A percentile compares a stretch with the other conserved stretches of the same genome.
Conservation (phyloP, 805 yeast species). For the Cyberlindnera euphorbiae region DNA sequence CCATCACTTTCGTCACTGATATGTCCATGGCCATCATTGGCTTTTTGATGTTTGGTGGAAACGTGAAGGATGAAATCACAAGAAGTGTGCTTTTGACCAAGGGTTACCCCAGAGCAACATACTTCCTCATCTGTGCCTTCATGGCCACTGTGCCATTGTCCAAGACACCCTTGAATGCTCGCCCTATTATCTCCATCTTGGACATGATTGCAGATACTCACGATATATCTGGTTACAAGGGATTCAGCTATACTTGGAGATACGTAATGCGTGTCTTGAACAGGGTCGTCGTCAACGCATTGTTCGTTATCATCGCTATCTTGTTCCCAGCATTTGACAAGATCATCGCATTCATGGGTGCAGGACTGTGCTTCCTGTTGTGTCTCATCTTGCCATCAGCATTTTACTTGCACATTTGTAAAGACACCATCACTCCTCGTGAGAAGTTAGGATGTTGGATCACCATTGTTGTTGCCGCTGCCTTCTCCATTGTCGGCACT, state of each 20-base stretch:
- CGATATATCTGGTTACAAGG: conserved; percentile 20
- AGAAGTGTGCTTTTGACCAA: conserved; percentile 60
- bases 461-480: conserved; percentile 41
- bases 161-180: conserved; percentile 76
- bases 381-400: conserved; percentile 75
- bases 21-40: conserved; percentile 62
- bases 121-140: conserved; percentile 53
- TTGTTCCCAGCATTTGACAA: conserved; percentile 75
- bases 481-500: conserved; percentile 57
- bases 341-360: conserved; percentile 76
- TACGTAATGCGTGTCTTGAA: conserved; percentile 11
- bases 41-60: conserved; percentile 75
- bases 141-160: conserved; percentile 84
- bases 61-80: conserved; percentile 69
- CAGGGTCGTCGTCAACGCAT: conserved; percentile 45
- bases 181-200: conserved; percentile 72
- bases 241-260: conserved; percentile 19
- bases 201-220: conserved; percentile 45
- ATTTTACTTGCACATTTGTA: conserved; percentile 61
- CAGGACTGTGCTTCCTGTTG: conserved; percentile 72
- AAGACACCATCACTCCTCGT: conserved; percentile 33
- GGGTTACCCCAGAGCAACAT: conserved; percentile 64
- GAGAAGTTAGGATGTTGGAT: conserved; percentile 37
- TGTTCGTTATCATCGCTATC: conserved; percentile 56
- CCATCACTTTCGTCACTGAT: conserved; percentile 57